Evolutionary conservation across 345 rosid genomes (phyloP), one percentile per base, ranked within the genome.

Genomic region (Pugionium cornutum): DNA sequence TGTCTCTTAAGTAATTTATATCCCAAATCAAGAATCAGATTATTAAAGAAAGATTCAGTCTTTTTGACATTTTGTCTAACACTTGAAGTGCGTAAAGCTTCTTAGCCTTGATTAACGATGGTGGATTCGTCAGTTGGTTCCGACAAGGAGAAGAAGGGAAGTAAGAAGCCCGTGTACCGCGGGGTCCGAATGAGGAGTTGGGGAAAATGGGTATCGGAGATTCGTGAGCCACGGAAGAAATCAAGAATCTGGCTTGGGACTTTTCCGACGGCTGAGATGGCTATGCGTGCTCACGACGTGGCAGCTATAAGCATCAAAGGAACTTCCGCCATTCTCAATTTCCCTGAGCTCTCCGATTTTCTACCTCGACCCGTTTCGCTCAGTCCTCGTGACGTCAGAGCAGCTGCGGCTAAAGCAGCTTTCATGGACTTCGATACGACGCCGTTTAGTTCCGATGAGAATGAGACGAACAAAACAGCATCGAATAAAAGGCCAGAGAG

Each of bases 151-250:
- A 63, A 70, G 67, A 65, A 50, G 35, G 51, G 64, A 54, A 28
- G 29, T 50, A 84, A 79, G 69, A 81, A 85, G 73, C 90, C 89
- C 0, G 80, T 82, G 44, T 92, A 83, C 74, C 77, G 88, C 7
- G 98, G 98, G 6, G 98, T 92, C 5, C 83, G 98, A 58, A 89
- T 84, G 95, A 76, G 98, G 58, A 65, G 90, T 1, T 92, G 98
- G 98, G 98, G 98, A 0, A 92, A 92, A 69, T 92, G 98, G 98
- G 98, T 92, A 25, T 92, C 98, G 9, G 98, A 92, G 86, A 92
- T 92, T 80, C 82, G 98, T 4, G 91, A 92, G 70, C 98, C 98
- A 28, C 68, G 96, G 47, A 92, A 92, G 80, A 92, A 92, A 75
- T 85, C 68, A 44, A 82, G 98, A 76, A 92, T 92, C 86, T 92